Conservation (phyloP, 179 eudicot species). For the Vitellaria paradoxa region DNA sequence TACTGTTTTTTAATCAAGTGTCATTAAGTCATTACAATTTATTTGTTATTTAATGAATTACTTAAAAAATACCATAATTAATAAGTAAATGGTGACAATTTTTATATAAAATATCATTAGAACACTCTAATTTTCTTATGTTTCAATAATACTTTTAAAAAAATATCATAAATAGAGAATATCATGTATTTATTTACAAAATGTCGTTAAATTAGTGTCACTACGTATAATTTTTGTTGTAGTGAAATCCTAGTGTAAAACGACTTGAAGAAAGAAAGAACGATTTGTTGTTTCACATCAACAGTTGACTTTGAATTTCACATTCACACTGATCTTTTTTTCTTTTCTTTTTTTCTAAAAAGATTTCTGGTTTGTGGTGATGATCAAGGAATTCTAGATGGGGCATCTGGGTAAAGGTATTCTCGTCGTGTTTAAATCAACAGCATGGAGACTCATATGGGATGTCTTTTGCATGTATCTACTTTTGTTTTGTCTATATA, state of each 20-base stretch:
- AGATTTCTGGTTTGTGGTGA: constrained; percentile 33
- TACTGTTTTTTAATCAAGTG: too few species aligned
- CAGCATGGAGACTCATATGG: constrained; percentile 91
- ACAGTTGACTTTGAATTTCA: constrained; percentile 12
- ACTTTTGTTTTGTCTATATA: constrained; percentile 9
- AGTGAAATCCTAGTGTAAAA: not conserved
- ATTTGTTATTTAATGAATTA: too few species aligned
- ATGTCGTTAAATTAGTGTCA: too few species aligned
- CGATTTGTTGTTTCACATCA: constrained; percentile 15
- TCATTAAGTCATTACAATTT: too few species aligned
- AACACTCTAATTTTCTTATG: too few species aligned
- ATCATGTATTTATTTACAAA: too few species aligned
- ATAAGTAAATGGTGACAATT: too few species aligned
- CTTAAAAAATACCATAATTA: too few species aligned
- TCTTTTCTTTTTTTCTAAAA: not conserved
- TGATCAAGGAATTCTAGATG: constrained; percentile 25
- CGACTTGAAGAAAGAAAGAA: constrained; percentile 27
- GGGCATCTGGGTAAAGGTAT: constrained; percentile 35
- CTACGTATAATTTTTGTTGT: too few species aligned
- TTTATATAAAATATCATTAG: too few species aligned
- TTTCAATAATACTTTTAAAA: too few species aligned
- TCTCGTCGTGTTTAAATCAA: constrained; percentile 32
- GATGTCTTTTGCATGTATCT: constrained; percentile 41
- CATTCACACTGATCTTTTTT: constrained; percentile 1
- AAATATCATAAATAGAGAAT: too few species aligned